Percentiles rank a stretch among this genome's conserved stretches.
These are phyloP conservation scores for Coemansia sp. DNA, from an alignment of 192 early-diverging fungal genomes.

Conservation along the genomic window DNA sequence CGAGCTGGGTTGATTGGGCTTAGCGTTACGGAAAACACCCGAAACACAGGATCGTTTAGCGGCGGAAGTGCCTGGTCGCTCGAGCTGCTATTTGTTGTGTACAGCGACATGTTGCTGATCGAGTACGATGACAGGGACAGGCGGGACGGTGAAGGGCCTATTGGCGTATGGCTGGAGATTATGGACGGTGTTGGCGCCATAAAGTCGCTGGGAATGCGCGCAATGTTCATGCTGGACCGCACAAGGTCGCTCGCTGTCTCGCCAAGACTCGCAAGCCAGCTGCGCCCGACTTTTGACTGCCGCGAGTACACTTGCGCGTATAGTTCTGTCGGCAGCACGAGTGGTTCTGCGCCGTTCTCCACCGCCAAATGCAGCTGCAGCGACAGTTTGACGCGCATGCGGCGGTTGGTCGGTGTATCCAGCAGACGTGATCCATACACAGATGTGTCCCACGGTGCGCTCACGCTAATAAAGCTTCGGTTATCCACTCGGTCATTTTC, in stretches of 20 bases:
- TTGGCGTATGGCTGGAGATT: neutral
- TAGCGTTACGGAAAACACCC: slow-evolving; percentile 64
- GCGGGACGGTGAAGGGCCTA: neutral
- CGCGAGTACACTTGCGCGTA: slow-evolving; percentile 62
- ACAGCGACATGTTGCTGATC: slow-evolving; percentile 7
- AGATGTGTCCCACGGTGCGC: slow-evolving; percentile 75
- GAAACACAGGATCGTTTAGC: slow-evolving; percentile 33
- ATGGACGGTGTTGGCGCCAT: neutral
- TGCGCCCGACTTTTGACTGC: slow-evolving; percentile 16
- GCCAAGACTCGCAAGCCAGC: slow-evolving; percentile 21
- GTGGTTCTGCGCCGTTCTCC: slow-evolving; percentile 58
- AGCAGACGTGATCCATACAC: slow-evolving; percentile 67
- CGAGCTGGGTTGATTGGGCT: slow-evolving; percentile 55
- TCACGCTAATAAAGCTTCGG: slow-evolving; percentile 58
- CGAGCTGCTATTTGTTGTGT: neutral
- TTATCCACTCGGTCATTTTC: slow-evolving; percentile 60
- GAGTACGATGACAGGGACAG: slow-evolving; percentile 6
- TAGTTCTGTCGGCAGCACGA: slow-evolving; percentile 62
- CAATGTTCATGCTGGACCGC: neutral
- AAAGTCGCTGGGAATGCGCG: slow-evolving; percentile 10
- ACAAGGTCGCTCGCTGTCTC: slow-evolving; percentile 17
- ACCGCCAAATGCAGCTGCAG: slow-evolving; percentile 59
- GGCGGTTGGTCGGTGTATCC: slow-evolving; percentile 61
- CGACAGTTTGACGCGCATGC: slow-evolving; percentile 61
- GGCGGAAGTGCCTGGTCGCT: slow-evolving; percentile 7